Base-by-base conservation (phyloP, 208 protist species). In the Acanthamoeba healyi region DNA sequence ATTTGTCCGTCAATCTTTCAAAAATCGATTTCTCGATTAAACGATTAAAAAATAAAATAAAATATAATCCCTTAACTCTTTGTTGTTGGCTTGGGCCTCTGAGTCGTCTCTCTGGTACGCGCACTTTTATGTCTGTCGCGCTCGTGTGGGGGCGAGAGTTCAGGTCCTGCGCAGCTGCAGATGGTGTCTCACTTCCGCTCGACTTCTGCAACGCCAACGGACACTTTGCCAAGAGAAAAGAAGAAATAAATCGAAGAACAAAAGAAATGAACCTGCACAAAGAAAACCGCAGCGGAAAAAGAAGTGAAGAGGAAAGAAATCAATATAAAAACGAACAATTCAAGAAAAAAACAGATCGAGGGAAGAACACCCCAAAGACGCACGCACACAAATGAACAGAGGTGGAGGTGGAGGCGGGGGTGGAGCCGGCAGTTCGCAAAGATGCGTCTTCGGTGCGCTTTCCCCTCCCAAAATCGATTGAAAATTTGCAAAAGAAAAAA, bases 361-460 rank as follows among this genome's bases (percentile, higher is more conserved):
- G 22, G 12, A 3, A 15, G 54, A 15, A 19, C 38, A n/a, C n/a
- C n/a, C n/a, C n/a, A n/a, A n/a, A n/a, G n/a, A n/a, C n/a, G n/a
- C n/a, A n/a, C n/a, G n/a, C n/a, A n/a, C n/a, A n/a, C n/a, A 79
- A 9, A 79, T 79, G 70, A 79, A 29, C 7, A 17, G 70, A 79
- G 70, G 70, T 36, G 70, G 51, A 19, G 81, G 56, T 63, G 51
- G 51, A 24, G 81, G n/a, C n/a, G n/a, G n/a, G n/a, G n/a, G n/a
- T n/a, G n/a, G n/a, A n/a, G n/a, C n/a, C n/a, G n/a, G 81, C 17
- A 67, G 81, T 26, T 58, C 81, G 7, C 81, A 65, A 24, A 38
- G 81, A 61, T 79, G 70, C 22, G 70, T 79, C 22, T 79, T 79
- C 24, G 70, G 70, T 79, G 15, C 34, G 34, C n/a, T n/a, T n/a